Evolutionary conservation across 2,329 filamentous ascomycete genomes (phyloP), one percentile per base, ranked within the genome.

Genomic region (Fusarium graminum): DNA sequence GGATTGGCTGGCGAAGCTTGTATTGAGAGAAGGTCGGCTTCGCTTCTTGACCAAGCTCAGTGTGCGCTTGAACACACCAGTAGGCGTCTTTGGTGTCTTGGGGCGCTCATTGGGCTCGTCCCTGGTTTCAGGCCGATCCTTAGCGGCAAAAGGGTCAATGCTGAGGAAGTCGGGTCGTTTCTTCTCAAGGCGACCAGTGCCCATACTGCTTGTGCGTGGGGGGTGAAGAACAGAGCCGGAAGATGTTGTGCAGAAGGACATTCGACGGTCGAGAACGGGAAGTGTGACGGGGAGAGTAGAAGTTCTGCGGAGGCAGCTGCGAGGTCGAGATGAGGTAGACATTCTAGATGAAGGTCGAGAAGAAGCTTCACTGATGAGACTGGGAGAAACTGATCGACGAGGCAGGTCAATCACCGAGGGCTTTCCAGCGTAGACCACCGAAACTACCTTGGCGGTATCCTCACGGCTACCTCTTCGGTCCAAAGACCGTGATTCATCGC

Each of bases 351-450:
- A 63, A 30, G 73, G 71, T 64, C 72, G 59, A 64, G 70, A 75
- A 68, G 68, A 70, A 29, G 66, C 52, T 38, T 70, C 74, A 52
- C 74, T 71, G 11, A 78, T 50, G 30, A 51, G 79, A 60, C 74
- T 78, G 11, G 81, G 79, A 6, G 83, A 81, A 10, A 76, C 67
- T n/a, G 83, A 82, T 61, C 82, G 76, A 51, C 79, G 77, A 30
- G 78, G 76, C 16, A 88, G 77, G 65, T 88, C 78, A 59, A 88
- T 80, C 13, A 89, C 80, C 43, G 81, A 84, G 6, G 87, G 87
- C 77, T 86, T 88, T 58, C 86, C 86, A 4, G 84, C 80, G 61
- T 84, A 87, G 55, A 88, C 79, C 38, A 90, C 85, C 1, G 86
- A 86, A 13, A 90, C 85, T 3, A 84, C 80, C 51, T 85, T 81